Conservation (phyloP, 2,329 filamentous ascomycete species). For the Botrytis paeoniae region DNA sequence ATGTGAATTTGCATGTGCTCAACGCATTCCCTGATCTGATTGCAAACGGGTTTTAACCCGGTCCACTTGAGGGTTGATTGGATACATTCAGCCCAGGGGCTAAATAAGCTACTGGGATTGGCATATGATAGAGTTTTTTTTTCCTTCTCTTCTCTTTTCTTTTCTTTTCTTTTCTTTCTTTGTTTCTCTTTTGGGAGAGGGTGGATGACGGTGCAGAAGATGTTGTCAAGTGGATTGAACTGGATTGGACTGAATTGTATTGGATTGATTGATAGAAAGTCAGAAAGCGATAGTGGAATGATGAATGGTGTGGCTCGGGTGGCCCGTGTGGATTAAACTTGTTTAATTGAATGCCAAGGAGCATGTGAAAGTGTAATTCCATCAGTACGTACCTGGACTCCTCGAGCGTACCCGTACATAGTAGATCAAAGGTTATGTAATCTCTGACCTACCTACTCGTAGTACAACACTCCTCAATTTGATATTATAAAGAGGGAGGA, state of each 20-base stretch:
- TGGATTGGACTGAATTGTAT: background rate
- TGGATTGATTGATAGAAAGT: background rate
- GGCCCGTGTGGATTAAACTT: background rate
- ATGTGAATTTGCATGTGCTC: conserved; percentile 16
- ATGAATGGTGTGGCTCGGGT: background rate
- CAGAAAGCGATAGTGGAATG: background rate
- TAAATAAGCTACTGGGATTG: background rate
- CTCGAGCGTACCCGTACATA: too few species aligned
- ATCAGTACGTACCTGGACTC: too few species aligned
- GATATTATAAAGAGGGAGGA: background rate
- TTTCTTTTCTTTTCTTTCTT: background rate
- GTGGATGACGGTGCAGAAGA: background rate
- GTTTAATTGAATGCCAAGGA: background rate
- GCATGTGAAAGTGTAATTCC: conserved; percentile 15
- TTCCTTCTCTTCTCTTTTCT: background rate
- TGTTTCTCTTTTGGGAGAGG: background rate
- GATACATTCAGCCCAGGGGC: background rate
- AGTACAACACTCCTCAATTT: background rate
- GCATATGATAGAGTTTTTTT: background rate
- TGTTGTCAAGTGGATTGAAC: background rate
- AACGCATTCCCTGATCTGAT: conserved; percentile 1
- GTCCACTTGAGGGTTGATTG: background rate
- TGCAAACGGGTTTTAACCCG: conserved; percentile 8
- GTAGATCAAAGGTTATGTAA: background rate
- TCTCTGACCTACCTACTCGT: background rate